A percentile compares a stretch with the other conserved stretches of the same genome.
These are phyloP conservation scores for Aristolochia fimbriata DNA, from an alignment of 164 flowering plant genomes.

Conservation along the genomic window DNA sequence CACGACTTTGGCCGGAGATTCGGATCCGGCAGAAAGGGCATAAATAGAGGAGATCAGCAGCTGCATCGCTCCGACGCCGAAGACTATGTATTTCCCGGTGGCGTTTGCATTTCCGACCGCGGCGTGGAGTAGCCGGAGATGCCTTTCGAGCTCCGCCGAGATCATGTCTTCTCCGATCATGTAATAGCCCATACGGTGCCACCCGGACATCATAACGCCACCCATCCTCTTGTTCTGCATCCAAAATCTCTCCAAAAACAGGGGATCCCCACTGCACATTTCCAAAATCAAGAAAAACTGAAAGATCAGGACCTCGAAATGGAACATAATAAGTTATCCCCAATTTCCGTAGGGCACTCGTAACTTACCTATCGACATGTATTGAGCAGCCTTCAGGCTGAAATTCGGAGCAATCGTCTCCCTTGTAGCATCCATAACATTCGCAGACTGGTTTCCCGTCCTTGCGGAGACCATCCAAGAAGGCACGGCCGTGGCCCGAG, in stretches of 20 bases:
- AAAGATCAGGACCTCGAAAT: too few relatives aligned
- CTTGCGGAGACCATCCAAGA: too few relatives aligned
- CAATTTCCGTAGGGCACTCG: too few relatives aligned
- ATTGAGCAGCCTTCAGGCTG: too few relatives aligned
- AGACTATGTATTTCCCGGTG: conserved; percentile 33
- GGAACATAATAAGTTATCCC: too few relatives aligned
- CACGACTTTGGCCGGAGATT: conserved; percentile 34
- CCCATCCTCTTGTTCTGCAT: conserved; percentile 28
- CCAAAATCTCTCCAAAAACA: conserved; percentile 71
- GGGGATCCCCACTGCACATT: conserved; percentile 50
- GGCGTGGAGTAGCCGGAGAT: conserved; percentile 33
- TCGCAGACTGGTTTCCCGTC: too few relatives aligned
- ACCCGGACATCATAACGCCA: conserved; percentile 45
- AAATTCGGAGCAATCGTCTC: too few relatives aligned
- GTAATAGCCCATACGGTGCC: conserved; percentile 59
- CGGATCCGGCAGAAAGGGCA: conserved; percentile 22
- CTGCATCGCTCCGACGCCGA: conserved; percentile 74
- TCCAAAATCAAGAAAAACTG: too few relatives aligned
- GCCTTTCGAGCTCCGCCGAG: conserved; percentile 30
- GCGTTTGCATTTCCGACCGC: conserved; percentile 55
- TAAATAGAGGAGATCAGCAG: conserved; percentile 53
- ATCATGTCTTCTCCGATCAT: conserved; percentile 13
- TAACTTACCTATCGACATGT: too few relatives aligned
- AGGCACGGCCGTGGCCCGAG: too few relatives aligned
- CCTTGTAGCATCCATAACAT: too few relatives aligned